phyloP scores from a whole-genome alignment of 768 basidiomycete genomes.

The Amanita thiersii region DNA sequence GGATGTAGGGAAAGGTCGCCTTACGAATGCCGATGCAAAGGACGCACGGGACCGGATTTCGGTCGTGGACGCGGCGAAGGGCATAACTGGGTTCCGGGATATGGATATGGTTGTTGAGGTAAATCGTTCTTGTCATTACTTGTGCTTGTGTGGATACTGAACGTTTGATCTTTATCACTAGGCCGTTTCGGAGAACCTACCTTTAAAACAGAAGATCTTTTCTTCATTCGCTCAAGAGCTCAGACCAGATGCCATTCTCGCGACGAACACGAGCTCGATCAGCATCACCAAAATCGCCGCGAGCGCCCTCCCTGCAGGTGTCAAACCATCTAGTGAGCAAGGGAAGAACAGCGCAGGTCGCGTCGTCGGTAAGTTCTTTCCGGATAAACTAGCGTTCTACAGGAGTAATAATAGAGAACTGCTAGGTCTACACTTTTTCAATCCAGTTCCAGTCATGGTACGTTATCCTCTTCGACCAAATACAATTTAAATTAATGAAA shows the following conservation, averaged over 20 bases:
- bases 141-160: neutral
- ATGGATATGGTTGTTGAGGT: constrained; percentile 92
- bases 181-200: constrained; percentile 83
- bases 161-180: constrained; percentile 24
- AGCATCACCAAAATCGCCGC: constrained; percentile 92
- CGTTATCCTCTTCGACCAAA: constrained; percentile 12
- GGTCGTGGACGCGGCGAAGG: constrained; percentile 41
- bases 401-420: neutral
- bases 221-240: constrained; percentile 57
- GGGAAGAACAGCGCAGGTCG: constrained; percentile 60
- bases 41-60: constrained; percentile 62
- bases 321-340: constrained; percentile 49
- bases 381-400: neutral
- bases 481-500: neutral
- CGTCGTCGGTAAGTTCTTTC: constrained; percentile 60
- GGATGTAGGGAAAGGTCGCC: constrained; percentile 78
- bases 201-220: constrained; percentile 77
- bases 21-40: constrained; percentile 61
- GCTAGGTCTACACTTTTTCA: constrained; percentile 87
- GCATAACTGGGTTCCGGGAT: constrained; percentile 57
- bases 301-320: constrained; percentile 54
- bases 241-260: constrained; percentile 70
- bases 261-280: constrained; percentile 91
- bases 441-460: constrained; percentile 96
- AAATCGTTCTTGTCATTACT: constrained; percentile 12